Evolutionary conservation across 2,329 filamentous ascomycete species (phyloP), one percentile per base, ranked within the genome.

Genomic region (Metarhizium brunneum): DNA sequence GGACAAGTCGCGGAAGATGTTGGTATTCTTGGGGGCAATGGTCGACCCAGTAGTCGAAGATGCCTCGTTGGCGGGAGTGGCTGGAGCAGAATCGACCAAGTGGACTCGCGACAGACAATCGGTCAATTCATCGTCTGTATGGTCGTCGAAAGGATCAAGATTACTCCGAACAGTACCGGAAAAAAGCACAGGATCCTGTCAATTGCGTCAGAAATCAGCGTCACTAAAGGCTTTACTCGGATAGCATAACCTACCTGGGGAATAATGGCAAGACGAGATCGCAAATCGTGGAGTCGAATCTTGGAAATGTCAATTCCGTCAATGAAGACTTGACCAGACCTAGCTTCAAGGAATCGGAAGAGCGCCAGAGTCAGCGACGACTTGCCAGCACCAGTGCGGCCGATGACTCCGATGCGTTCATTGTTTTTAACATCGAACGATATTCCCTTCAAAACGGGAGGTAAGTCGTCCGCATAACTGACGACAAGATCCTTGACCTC

Each of bases 371-470:
- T 90, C 25, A 92, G 71, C 0, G 85, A 88, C 0, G 86, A 89
- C 69, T 92, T 92, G 56, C 88, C 88, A 0, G 87, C 87, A 3
- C 88, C 88, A 0, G 88, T 92, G 16, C 88, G 82, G 11, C 88
- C 88, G 4, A 92, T 84, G 3, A 91, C 84, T n/a, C 87, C 87
- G 16, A 92, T 73, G 14, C 88, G 76, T 69, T 91, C 82, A 59
- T 86, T 86, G 54, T 80, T 76, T 45, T 83, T 76, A 13, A 90
- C 79, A 14, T 71, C 73, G 68, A 92, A 91, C 2, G 76, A 83
- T 18, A 92, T 73, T 0, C 84, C 84, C 66, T 82, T 87, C 2
- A 92, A 73, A 0, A 91, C 85, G 0, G 87, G 81, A 0, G 85
- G 83, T 0, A 92, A 73, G 59, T 90, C 87, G 0, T 80, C 73